Evolutionary conservation across 345 rosid species (phyloP).

Genomic region (Ricinus communis): DNA sequence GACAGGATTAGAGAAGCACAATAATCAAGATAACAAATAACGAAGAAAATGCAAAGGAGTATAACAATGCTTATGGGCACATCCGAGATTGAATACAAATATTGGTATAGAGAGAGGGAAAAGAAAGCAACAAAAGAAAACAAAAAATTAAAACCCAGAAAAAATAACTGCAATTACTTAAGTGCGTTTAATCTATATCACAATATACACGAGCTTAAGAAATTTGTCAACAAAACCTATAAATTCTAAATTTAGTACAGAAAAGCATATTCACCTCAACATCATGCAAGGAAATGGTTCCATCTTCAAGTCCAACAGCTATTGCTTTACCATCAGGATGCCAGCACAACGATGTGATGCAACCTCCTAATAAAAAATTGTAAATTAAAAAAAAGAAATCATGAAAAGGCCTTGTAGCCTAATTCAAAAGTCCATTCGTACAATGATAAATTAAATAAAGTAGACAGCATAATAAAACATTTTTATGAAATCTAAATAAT

Average conservation of each 20-base stretch:
- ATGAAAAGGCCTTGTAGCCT: too few relatives aligned
- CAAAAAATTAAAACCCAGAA: background rate
- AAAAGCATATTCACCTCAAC: constrained; percentile 61
- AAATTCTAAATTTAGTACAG: background rate
- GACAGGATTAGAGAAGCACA: constrained; percentile 2
- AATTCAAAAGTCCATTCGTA: too few relatives aligned
- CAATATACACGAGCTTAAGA: background rate
- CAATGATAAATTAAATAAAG: too few relatives aligned
- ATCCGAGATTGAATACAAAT: background rate
- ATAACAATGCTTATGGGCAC: background rate
- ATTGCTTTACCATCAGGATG: constrained; percentile 87
- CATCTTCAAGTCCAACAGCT: constrained; percentile 87
- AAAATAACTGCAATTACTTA: too few relatives aligned
- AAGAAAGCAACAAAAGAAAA: background rate
- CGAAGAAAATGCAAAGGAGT: background rate
- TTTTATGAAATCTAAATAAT: too few relatives aligned
- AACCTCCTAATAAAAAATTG: constrained; percentile 62
- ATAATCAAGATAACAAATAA: background rate
- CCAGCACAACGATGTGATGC: constrained; percentile 74
- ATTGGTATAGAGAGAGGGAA: too few relatives aligned
- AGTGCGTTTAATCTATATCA: background rate
- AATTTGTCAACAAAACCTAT: background rate
- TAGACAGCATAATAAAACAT: too few relatives aligned
- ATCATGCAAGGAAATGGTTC: constrained; percentile 73
- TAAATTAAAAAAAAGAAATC: background rate